Evolutionary conservation across 768 basidiomycete species (phyloP).

Genomic region (Lactarius quietus): DNA sequence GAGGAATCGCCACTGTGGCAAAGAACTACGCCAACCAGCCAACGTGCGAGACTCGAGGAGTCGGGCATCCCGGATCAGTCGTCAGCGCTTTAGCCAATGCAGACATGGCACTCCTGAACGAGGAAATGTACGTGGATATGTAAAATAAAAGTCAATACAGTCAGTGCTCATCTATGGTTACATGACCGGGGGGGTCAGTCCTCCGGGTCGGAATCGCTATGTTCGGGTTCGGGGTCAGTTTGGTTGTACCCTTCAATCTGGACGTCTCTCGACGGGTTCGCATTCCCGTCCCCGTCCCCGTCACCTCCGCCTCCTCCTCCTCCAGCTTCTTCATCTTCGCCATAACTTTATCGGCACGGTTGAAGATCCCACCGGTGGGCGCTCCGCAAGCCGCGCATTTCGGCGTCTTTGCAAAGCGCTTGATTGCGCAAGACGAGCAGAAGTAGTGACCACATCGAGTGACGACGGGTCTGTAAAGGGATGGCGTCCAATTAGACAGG

Average conservation of each 20-base stretch:
- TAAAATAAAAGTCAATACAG: slow-evolving; percentile 16
- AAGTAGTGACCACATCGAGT: slow-evolving; percentile 98
- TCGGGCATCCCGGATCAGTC: slow-evolving; percentile 15
- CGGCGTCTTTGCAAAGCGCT: slow-evolving; percentile 88
- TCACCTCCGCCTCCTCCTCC: slow-evolving; percentile 48
- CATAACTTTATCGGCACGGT: slow-evolving; percentile 89
- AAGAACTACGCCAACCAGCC: not conserved
- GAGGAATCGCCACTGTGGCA: not conserved
- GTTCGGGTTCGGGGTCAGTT: slow-evolving; percentile 30
- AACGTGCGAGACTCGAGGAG: not conserved
- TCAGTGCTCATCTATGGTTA: slow-evolving; percentile 4
- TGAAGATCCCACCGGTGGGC: slow-evolving; percentile 94
- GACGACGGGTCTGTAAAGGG: slow-evolving; percentile 92
- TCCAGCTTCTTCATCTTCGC: slow-evolving; percentile 78
- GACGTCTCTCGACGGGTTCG: slow-evolving; percentile 31
- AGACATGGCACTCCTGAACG: slow-evolving; percentile 3
- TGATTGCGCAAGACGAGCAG: slow-evolving; percentile 92
- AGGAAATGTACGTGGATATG: slow-evolving; percentile 7
- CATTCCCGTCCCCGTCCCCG: slow-evolving; percentile 46
- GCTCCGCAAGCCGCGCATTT: slow-evolving; percentile 95
- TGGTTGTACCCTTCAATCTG: slow-evolving; percentile 34
- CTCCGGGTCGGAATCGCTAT: slow-evolving; percentile 37
- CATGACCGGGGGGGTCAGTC: slow-evolving; percentile 20
- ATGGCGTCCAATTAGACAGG: slow-evolving; percentile 96
- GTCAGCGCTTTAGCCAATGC: slow-evolving; percentile 9